Base-by-base conservation (phyloP, 306 rosid species). In the Argentina anserina region DNA sequence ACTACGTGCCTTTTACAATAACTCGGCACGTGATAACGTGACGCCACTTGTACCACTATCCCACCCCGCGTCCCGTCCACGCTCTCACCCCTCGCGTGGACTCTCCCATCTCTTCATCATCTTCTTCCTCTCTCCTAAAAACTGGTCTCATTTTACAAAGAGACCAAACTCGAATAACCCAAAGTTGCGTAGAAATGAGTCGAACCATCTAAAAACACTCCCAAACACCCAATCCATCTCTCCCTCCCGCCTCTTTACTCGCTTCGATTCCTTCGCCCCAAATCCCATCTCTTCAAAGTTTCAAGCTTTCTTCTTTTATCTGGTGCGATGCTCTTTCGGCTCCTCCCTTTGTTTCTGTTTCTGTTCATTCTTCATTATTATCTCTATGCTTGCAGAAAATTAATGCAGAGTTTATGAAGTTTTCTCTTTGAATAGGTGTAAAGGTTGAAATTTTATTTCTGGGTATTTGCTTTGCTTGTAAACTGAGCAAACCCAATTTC, bases 141-240 rank as follows among this genome's bases (percentile, higher is more conserved):
- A 67, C 42, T 45, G 10, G 25, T 25, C 56, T 12, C 11, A 50
- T 20, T n/a, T 52, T 12, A 58, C 9, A 5, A 3, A 26, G 55
- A 68, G 62, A 34, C n/a, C n/a, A n/a, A n/a, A n/a, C n/a, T n/a
- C n/a, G n/a, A n/a, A n/a, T n/a, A n/a, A n/a, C n/a, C n/a, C 20
- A 40, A 17, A 46, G 79, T 81, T 49, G 96, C 89, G 89, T 90
- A 66, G 79, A 79, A 76, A 88, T 75, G 69, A 87, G 86, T 81
- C 86, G 33, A 41, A 65, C 77, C 2, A 60, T 60, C 65, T 60
- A 60, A 60, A 12, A 17, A 31, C 65, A 31, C 65, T 31, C 41
- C 3, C 40, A 2, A 6, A 28, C 65, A 76, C 58, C 49, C 26
- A 25, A 46, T 39, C 59, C 69, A 46, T 67, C 75, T 62, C 33